Evolutionary conservation across 169 alveolate genomes (phyloP).

Genomic region (Eimeria falciformis): DNA sequence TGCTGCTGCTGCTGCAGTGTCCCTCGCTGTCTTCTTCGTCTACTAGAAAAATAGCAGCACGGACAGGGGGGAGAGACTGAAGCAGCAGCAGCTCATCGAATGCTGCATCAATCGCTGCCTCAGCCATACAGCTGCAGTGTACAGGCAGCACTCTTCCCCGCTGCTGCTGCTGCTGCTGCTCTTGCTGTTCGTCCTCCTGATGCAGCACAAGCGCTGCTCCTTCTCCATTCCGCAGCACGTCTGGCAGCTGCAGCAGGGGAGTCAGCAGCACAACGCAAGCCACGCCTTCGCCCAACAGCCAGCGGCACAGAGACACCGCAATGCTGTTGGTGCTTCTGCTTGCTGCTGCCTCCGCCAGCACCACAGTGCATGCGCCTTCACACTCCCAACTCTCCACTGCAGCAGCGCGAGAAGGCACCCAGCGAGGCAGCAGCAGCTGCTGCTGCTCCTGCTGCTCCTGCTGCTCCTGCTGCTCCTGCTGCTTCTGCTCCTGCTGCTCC

Average conservation of each 20-base stretch:
- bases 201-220: slow-evolving; percentile 45
- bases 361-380: slow-evolving; percentile 53
- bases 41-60: slow-evolving; percentile 13
- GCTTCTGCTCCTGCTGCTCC: not conserved
- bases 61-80: slow-evolving; percentile 11
- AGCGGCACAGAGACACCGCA: slow-evolving; percentile 47
- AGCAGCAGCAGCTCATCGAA: slow-evolving; percentile 24
- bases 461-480: not conserved
- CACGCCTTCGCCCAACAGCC: slow-evolving; percentile 34
- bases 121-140: slow-evolving; percentile 26
- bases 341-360: slow-evolving; percentile 16
- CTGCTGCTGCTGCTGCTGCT: slow-evolving; percentile 13
- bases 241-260: slow-evolving; percentile 48
- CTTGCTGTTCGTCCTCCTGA: slow-evolving; percentile 2
- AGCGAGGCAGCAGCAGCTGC: slow-evolving; percentile 2
- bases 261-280: slow-evolving; percentile 31
- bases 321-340: slow-evolving; percentile 48
- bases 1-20: not conserved
- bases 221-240: not conserved
- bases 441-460: slow-evolving; percentile 20
- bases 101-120: slow-evolving; percentile 25
- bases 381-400: slow-evolving; percentile 19
- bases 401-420: slow-evolving; percentile 36
- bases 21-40: slow-evolving; percentile 44
- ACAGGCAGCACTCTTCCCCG: not conserved